phyloP scores from a whole-genome alignment of 306 rosid genomes.

The Vigna unguiculata region DNA sequence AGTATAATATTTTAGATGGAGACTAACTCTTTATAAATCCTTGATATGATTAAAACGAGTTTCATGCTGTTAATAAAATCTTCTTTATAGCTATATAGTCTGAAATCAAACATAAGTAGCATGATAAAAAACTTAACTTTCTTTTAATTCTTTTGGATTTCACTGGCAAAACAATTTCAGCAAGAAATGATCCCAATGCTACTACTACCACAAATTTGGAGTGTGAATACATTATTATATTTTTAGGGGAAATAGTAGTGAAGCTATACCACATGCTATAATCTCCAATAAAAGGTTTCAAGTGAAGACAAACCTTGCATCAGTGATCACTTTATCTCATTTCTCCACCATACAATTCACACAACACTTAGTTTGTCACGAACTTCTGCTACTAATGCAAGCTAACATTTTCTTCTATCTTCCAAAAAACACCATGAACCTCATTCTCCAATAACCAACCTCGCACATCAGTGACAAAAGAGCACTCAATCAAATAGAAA shows the following conservation, averaged over 20 bases:
- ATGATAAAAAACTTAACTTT: no score
- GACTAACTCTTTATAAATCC: no score
- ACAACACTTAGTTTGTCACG: slow-evolving; percentile 4
- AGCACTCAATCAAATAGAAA: slow-evolving; percentile 2
- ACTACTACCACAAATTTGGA: background rate
- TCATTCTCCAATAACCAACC: slow-evolving; percentile 25
- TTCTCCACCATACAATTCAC: slow-evolving; percentile 73
- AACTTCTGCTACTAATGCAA: background rate
- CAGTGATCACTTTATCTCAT: slow-evolving; percentile 62
- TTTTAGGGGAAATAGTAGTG: background rate
- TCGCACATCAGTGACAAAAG: slow-evolving; percentile 28
- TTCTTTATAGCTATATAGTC: no score
- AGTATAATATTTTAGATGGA: no score
- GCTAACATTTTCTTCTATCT: slow-evolving; percentile 11
- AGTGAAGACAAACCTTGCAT: slow-evolving; percentile 35
- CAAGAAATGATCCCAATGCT: background rate
- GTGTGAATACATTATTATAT: background rate
- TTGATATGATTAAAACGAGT: no score
- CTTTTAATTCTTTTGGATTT: no score
- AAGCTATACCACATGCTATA: background rate
- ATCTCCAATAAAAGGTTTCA: background rate
- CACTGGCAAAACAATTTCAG: background rate
- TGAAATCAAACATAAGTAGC: no score
- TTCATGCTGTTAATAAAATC: no score
- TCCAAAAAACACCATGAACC: slow-evolving; percentile 12